Base-by-base conservation (phyloP, 164 flowering plant genomes). In the Nymphaea colorata region DNA sequence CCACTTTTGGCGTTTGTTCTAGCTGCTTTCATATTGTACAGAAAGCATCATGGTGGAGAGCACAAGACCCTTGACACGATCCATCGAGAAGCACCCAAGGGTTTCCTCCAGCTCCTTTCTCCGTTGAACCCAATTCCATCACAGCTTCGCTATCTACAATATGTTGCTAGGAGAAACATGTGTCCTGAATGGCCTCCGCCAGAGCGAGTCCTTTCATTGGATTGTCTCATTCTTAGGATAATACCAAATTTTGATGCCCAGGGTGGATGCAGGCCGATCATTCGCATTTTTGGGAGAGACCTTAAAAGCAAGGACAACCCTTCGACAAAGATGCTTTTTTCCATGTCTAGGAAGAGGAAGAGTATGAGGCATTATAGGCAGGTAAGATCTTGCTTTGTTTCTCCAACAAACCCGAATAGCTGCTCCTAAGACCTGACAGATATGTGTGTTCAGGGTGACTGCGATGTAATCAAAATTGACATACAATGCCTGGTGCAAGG, bases 31-130 rank as follows among this genome's bases (percentile, higher is more conserved):
- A 69, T 92, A 79, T 79, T 90, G 73, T 95, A 81, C 75, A 84
- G 85, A 75, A 90, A 88, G 69, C 70, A 85, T 73, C 87, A 90
- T 59, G 78, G 82, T 75, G 96, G 96, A n/a, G 98, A 90, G 72
- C 83, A 81, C 55, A 85, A 72, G 75, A 83, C 91, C 51, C 98
- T 95, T 77, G 98, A 95, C 68, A 85, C 87, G 66, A 90, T 95
- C 62, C 97, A 92, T 78, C 84, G 91, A 42, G 99, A 95, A 80
- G 98, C 98, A 64, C 99, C 99, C 7, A 95, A 90, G 72, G 93
- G 98, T 42, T 76, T 87, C 65, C 74, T 90, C 76, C 90, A 86
- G 82, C 90, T 95, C 68, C 71, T 95, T 45, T 87, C 94, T 2
- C 99, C 99, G 8, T 76, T 95, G 64, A 95, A 95, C 65, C 99